A percentile compares a stretch with the other conserved stretches of the same genome.
These are phyloP conservation scores for Eremothecium cymbalariae DNA, from an alignment of 1,139 yeast species.

Conservation along the genomic window DNA sequence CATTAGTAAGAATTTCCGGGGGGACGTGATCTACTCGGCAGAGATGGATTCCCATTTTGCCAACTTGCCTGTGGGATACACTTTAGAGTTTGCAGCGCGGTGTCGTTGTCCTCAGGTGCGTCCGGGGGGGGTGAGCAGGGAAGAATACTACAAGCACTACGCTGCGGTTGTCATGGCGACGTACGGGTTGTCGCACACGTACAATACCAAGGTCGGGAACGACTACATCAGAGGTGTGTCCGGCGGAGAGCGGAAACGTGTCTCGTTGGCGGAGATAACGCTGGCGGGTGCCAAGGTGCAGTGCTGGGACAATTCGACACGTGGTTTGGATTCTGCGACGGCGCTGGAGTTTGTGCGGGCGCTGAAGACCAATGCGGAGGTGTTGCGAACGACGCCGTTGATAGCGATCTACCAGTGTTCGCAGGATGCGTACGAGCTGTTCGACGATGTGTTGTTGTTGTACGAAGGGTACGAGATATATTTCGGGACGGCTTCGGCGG, in stretches of 20 bases:
- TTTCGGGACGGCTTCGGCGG: conserved; percentile 36
- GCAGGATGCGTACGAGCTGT: conserved; percentile 38
- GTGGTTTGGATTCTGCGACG: conserved; percentile 54
- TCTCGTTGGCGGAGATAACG: conserved; percentile 59
- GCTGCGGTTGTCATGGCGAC: too few species aligned
- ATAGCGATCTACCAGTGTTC: conserved; percentile 43
- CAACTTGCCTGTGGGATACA: conserved; percentile 45
- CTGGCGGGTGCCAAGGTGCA: conserved; percentile 44
- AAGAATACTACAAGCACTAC: conserved; percentile 44
- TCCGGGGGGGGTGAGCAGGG: conserved; percentile 35
- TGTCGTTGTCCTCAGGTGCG: conserved; percentile 37
- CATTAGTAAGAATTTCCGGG: conserved; percentile 40
- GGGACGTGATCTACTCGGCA: conserved; percentile 46
- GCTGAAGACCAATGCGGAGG: conserved; percentile 35
- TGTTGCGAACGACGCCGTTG: conserved; percentile 37
- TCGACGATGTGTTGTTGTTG: conserved; percentile 41
- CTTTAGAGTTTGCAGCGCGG: conserved; percentile 37
- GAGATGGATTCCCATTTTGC: conserved; percentile 50
- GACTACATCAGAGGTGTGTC: conserved; percentile 72
- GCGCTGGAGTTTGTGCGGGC: conserved; percentile 41
- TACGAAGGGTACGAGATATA: conserved; percentile 40
- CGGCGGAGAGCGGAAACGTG: conserved; percentile 82
- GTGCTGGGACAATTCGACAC: conserved; percentile 58
- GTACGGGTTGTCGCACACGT: conserved; percentile 59
- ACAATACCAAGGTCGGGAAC: conserved; percentile 61